A percentile compares a stretch with the other conserved stretches of the same genome.
Conservation (phyloP, 2,329 filamentous ascomycete genomes). For the Claviceps monticola region DNA sequence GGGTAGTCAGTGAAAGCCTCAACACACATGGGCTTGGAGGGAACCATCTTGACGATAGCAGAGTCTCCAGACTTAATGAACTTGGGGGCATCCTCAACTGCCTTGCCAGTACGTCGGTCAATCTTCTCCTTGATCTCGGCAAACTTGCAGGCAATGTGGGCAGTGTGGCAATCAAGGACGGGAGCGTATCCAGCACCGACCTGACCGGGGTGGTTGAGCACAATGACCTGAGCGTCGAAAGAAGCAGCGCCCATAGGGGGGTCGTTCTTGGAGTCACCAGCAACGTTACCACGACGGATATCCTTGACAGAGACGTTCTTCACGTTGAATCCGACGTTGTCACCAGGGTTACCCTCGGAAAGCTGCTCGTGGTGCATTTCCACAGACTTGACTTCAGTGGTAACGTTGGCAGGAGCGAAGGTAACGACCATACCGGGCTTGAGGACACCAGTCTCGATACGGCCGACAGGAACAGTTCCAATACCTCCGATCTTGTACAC, state of each 20-base stretch:
- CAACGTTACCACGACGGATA: slow-evolving; percentile 99
- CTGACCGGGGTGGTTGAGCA: slow-evolving; percentile 99
- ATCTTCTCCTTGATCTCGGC: slow-evolving; percentile 99
- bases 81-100: slow-evolving; percentile 82
- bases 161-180: slow-evolving; percentile 99
- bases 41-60: slow-evolving; percentile 99
- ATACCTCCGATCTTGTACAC: slow-evolving; percentile 99
- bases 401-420: slow-evolving; percentile 96
- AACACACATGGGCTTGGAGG: slow-evolving; percentile 99
- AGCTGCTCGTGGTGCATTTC: slow-evolving; percentile 99
- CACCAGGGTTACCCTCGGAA: slow-evolving; percentile 83
- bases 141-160: slow-evolving; percentile 99
- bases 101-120: slow-evolving; percentile 99
- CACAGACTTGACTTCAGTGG: slow-evolving; percentile 99
- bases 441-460: slow-evolving; percentile 99
- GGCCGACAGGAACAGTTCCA: slow-evolving; percentile 97
- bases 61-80: slow-evolving; percentile 99
- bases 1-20: slow-evolving; percentile 99
- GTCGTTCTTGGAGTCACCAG: slow-evolving; percentile 99
- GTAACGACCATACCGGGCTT: slow-evolving; percentile 89
- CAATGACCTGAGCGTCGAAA: slow-evolving; percentile 99
- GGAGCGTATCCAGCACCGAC: slow-evolving; percentile 98
- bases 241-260: slow-evolving; percentile 76
- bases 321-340: slow-evolving; percentile 99
- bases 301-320: slow-evolving; percentile 99